These are phyloP conservation scores for Scenedesmus sp. DNA, from an alignment of 163 green algal genomes.

Conservation along the genomic window DNA sequence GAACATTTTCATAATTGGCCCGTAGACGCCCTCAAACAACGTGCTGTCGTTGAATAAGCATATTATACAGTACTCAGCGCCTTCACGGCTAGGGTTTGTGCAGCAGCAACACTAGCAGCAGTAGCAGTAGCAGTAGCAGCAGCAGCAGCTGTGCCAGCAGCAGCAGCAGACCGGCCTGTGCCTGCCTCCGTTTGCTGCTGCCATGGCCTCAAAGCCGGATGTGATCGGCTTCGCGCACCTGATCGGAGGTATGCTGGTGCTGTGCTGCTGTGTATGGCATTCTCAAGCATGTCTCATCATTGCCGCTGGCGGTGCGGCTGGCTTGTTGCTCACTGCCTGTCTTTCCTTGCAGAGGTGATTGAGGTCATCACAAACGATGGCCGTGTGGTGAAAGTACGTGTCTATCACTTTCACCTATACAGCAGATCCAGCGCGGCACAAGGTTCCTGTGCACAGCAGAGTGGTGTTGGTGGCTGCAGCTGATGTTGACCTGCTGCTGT, in stretches of 20 bases:
- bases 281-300: background rate
- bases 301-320: background rate
- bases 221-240: slow-evolving; percentile 57
- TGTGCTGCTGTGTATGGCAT: background rate
- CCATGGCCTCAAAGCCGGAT: background rate
- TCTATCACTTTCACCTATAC: background rate
- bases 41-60: too few relatives aligned
- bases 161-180: background rate
- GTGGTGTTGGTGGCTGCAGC: background rate
- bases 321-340: background rate
- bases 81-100: background rate
- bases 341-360: slow-evolving; percentile 75
- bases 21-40: too few relatives aligned
- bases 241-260: slow-evolving; percentile 66
- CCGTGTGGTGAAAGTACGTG: slow-evolving; percentile 83
- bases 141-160: background rate
- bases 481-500: background rate
- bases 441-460: background rate
- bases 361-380: slow-evolving; percentile 93
- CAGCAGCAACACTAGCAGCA: background rate
- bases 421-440: background rate
- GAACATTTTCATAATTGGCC: too few relatives aligned
- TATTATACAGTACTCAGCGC: too few relatives aligned
- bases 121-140: background rate
- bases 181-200: background rate